Percentiles rank a stretch among this genome's conserved stretches.
These are phyloP conservation scores for Pichia deserticola DNA, from an alignment of 805 yeast species.

Conservation along the genomic window DNA sequence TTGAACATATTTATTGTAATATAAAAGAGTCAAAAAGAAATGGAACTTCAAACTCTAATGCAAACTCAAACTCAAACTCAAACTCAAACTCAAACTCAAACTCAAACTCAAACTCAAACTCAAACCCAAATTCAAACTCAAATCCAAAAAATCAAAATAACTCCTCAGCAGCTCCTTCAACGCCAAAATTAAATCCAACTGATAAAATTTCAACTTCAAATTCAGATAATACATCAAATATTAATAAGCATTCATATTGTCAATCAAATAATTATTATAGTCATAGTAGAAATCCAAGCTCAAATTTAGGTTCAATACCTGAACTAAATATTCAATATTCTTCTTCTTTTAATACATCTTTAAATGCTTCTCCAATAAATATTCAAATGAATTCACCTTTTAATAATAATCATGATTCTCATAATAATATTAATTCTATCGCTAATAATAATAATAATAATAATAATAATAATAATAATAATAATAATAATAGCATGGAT, in stretches of 20 bases:
- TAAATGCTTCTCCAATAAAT: conserved; percentile 14
- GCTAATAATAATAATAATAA: too few relatives aligned
- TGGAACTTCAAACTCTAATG: background rate
- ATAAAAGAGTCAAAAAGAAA: conserved; percentile 41
- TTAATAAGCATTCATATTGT: too few relatives aligned
- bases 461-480: too few relatives aligned
- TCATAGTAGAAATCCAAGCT: conserved; percentile 3
- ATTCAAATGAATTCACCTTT: conserved; percentile 20
- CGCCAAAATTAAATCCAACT: background rate
- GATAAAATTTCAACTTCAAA: background rate
- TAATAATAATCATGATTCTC: conserved; percentile 3
- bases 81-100: too few relatives aligned
- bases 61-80: too few relatives aligned
- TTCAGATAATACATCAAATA: too few relatives aligned
- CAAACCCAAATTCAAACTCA: too few relatives aligned
- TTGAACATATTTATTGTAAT: conserved; percentile 71
- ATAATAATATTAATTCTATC: too few relatives aligned
- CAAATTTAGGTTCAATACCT: conserved; percentile 6
- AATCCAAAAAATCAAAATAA: too few relatives aligned
- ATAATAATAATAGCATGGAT: too few relatives aligned
- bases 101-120: too few relatives aligned
- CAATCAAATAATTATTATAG: background rate
- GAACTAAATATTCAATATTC: conserved; percentile 8
- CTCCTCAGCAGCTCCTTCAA: background rate
- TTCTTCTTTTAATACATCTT: conserved; percentile 9